Evolutionary conservation across 768 basidiomycete genomes (phyloP), one percentile per base, ranked within the genome.

Genomic region (Serendipita sp.): DNA sequence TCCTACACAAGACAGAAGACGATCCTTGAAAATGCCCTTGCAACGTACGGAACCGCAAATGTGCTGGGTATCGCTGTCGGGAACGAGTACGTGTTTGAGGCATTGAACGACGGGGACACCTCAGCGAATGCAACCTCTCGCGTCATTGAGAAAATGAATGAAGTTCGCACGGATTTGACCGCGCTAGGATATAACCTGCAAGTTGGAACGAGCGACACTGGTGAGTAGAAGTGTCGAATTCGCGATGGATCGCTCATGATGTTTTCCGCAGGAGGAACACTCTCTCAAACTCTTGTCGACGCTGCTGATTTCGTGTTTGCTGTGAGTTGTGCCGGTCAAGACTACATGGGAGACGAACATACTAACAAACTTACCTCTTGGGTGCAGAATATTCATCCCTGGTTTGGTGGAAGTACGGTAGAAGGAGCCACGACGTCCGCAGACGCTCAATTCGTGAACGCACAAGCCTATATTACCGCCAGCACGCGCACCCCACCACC

Each of bases 1-100:
- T 58, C 51, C 48, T 63, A 63, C 41, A 42, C 26, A 3, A 31
- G 56, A 31, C 62, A 63, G 41, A 63, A 63, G 62, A 42, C 2
- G 51, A 63, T 56, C 26, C 51, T 63, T 41, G 31, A 56, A 16
- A 38, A 63, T 58, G 62, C 62, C 7, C 20, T 63, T 22, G 30
- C 50, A 1, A 42, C 38, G 11, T 63, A 63, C 50, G 62, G 62
- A 42, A 31, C 53, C 3, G 34, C 51, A 20, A 17, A 58, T 16
- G 62, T 63, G 4, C 34, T 58, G 1, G 62, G 62, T 28, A 38
- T 63, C 7, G 33, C 62, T 1, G 62, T 63, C 22, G 62, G 62
- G 20, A 63, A 63, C 42, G 63, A 61, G 41, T 44, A 61, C 22
- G 11, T 61, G 11, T 33, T 61, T 20, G 38, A 61, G 11, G 28